Evolutionary conservation across 768 basidiomycete species (phyloP).

Genomic region (Serendipita sp.): DNA sequence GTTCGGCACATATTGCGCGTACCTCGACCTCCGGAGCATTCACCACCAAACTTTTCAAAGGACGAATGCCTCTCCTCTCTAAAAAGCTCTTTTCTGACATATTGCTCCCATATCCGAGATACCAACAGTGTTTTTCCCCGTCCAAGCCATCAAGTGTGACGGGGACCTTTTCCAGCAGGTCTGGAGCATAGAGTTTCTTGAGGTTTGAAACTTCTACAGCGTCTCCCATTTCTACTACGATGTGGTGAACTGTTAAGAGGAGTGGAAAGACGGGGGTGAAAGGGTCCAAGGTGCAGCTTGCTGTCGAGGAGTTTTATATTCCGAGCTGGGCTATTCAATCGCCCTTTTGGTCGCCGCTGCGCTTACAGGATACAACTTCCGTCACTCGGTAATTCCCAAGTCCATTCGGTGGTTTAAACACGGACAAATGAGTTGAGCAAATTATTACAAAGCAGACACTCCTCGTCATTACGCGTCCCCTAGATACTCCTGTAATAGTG

Average conservation of each 20-base stretch:
- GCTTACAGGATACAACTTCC: too few relatives aligned
- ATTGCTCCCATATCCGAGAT: neutral
- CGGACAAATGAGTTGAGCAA: too few relatives aligned
- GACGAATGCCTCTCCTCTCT: neutral
- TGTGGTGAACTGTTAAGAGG: neutral
- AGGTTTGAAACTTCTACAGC: neutral
- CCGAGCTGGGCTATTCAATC: too few relatives aligned
- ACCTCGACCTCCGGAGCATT: neutral
- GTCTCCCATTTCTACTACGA: neutral
- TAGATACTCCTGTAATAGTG: constrained; percentile 64
- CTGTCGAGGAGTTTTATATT: too few relatives aligned
- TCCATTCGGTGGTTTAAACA: too few relatives aligned
- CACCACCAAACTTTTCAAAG: neutral
- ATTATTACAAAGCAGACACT: too few relatives aligned
- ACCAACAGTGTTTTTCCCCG: neutral
- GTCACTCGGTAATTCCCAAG: too few relatives aligned
- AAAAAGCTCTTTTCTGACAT: neutral
- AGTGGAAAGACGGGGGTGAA: neutral
- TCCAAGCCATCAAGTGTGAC: neutral
- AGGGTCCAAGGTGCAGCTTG: too few relatives aligned
- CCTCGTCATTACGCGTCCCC: constrained; percentile 20
- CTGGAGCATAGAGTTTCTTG: neutral
- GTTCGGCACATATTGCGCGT: neutral
- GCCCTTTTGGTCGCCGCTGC: too few relatives aligned
- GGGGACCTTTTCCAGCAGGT: neutral